Conservation (phyloP, 441 rosid species). For the Euphorbia celastroides region DNA sequence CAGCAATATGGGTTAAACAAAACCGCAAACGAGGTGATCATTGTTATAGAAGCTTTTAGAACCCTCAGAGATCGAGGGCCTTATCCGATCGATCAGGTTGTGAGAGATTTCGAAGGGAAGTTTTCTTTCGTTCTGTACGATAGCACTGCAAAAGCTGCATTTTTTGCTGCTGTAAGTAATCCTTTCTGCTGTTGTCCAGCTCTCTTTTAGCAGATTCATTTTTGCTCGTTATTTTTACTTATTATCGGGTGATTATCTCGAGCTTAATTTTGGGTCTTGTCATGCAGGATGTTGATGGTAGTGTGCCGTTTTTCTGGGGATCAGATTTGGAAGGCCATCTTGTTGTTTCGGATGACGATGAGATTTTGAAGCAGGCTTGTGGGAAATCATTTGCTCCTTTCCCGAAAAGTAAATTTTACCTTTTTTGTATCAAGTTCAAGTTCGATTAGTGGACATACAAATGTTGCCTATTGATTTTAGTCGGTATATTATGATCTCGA, state of each 20-base stretch:
- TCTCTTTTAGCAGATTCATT: background rate
- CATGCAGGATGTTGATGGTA: slow-evolving; percentile 80
- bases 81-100: slow-evolving; percentile 90
- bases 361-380: slow-evolving; percentile 69
- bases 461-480: background rate
- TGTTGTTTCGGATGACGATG: slow-evolving; percentile 67
- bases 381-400: slow-evolving; percentile 97
- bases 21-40: slow-evolving; percentile 80
- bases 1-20: slow-evolving; percentile 91
- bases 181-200: background rate
- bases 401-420: slow-evolving; percentile 64
- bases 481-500: background rate
- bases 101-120: slow-evolving; percentile 77
- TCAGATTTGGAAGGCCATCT: slow-evolving; percentile 80
- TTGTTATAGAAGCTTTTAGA: slow-evolving; percentile 88
- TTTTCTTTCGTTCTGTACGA: slow-evolving; percentile 76
- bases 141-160: slow-evolving; percentile 49
- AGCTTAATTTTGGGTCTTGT: slow-evolving; percentile 4
- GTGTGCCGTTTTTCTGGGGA: slow-evolving; percentile 94
- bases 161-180: slow-evolving; percentile 66
- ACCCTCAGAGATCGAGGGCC: slow-evolving; percentile 96
- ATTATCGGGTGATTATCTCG: background rate
- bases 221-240: background rate
- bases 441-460: background rate
- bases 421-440: background rate